Conservation (phyloP, 192 early-diverging fungal species). For the Backusella circina region DNA sequence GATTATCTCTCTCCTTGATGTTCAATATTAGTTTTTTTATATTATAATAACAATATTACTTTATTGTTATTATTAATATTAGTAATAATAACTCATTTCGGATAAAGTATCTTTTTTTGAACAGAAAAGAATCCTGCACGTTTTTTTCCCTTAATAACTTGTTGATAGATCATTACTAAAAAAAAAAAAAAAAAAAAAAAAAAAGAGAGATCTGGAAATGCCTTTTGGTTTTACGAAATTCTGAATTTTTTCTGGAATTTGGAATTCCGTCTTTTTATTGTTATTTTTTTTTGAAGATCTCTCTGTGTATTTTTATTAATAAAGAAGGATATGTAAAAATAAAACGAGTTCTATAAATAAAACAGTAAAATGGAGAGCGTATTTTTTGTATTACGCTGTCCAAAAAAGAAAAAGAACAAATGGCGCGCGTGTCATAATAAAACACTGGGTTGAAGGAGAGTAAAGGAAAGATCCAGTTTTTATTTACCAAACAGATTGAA, state of each 20-base stretch:
- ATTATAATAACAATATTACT: neutral
- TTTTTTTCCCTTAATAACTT: neutral
- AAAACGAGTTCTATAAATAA: neutral
- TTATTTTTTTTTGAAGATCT: neutral
- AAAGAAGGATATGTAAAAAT: neutral
- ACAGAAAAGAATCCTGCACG: neutral
- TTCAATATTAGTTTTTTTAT: neutral
- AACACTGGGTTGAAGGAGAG: too few relatives aligned
- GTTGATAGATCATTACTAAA: neutral
- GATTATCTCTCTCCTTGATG: neutral
- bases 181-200: too few relatives aligned
- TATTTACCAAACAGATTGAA: too few relatives aligned
- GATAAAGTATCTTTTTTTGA: conserved; percentile 1
- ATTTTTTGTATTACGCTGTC: neutral
- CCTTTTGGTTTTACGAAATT: neutral
- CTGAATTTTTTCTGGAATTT: neutral
- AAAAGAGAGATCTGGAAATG: neutral
- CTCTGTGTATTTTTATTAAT: neutral
- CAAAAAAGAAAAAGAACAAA: neutral
- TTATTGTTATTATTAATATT: neutral
- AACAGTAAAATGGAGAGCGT: neutral
- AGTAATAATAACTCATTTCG: neutral
- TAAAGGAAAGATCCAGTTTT: too few relatives aligned
- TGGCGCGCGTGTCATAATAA: too few relatives aligned
- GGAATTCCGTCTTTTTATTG: neutral